Conservation (phyloP, 2,329 filamentous ascomycete genomes). For the Clarireedia hainanense region DNA sequence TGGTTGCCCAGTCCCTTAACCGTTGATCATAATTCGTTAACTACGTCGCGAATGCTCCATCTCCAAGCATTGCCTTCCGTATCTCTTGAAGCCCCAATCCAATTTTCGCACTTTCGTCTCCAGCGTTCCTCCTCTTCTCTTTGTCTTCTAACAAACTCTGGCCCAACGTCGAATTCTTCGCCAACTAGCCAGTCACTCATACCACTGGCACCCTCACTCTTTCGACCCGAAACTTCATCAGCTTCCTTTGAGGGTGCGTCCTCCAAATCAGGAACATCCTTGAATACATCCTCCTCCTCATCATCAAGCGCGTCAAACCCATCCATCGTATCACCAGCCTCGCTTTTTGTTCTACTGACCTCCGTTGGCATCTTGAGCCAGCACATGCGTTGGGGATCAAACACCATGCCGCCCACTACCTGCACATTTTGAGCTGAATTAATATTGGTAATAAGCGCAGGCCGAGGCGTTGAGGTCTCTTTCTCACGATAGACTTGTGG, state of each 20-base stretch:
- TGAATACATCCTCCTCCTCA: conserved; percentile 90
- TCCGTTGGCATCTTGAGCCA: conserved; percentile 72
- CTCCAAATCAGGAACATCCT: conserved; percentile 86
- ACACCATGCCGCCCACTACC: conserved; percentile 96
- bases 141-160: conserved; percentile 84
- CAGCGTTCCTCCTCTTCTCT: conserved; percentile 87
- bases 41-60: conserved; percentile 64
- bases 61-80: conserved; percentile 58
- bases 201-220: conserved; percentile 39
- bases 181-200: conserved; percentile 75
- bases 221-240: conserved; percentile 42
- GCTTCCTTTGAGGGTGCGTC: conserved; percentile 39
- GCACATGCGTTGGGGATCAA: conserved; percentile 94
- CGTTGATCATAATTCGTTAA: conserved; percentile 27
- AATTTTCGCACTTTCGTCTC: conserved; percentile 79
- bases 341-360: conserved; percentile 36
- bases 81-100: conserved; percentile 53
- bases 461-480: conserved; percentile 51
- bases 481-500: conserved; percentile 42
- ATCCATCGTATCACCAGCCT: conserved; percentile 50
- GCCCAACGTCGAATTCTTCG: conserved; percentile 96
- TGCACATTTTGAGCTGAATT: conserved; percentile 79
- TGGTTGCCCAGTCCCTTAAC: not conserved
- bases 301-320: conserved; percentile 67
- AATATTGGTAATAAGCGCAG: conserved; percentile 87